Evolutionary conservation across 2,329 filamentous ascomycete species (phyloP), one percentile per base, ranked within the genome.

Genomic region (Colletotrichum lini): DNA sequence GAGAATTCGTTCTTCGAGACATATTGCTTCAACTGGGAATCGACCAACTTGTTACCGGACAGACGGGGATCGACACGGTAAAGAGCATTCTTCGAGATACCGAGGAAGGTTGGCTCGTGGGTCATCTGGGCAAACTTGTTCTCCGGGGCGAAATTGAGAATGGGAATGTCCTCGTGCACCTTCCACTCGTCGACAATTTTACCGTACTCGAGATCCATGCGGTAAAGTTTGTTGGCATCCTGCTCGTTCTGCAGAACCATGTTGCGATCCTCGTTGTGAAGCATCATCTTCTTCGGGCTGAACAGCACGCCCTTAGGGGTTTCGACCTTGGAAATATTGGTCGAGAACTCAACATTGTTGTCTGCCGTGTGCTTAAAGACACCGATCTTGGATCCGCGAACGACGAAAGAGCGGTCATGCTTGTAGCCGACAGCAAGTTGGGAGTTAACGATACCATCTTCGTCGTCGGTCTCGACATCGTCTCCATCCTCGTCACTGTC

Each of bases 151-250:
- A 98, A 98, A 12, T 92, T 96, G 65, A 94, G 91, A 72, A 98
- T 94, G 0, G 94, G 92, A 66, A 99, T 98, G 79, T 98, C 94
- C 73, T 99, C 96, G 79, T 99, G 96, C 16, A 99, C 89, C 77
- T 98, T 98, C 96, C 96, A 99, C 82, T 99, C 96, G 78, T 99
- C 96, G 2, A 98, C 95, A 45, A 99, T 94, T 84, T 98, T 98
- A 75, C 96, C 96, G 76, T 97, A 97, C 81, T 99, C 96, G 54
- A 99, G 87, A 83, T 99, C 96, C 96, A 99, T 98, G 56, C 94
- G 94, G 81, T 95, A 99, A 1, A 99, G 88, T 62, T 94, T 95
- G 84, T 98, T 96, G 1, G 96, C 94, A 74, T 98, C 93, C 62
- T 91, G 80, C 59, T 88, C 86, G 76, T 97, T 95, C 80, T 98